Evolutionary conservation across 768 basidiomycete genomes (phyloP).

Genomic region (Hypholoma sublateritium): DNA sequence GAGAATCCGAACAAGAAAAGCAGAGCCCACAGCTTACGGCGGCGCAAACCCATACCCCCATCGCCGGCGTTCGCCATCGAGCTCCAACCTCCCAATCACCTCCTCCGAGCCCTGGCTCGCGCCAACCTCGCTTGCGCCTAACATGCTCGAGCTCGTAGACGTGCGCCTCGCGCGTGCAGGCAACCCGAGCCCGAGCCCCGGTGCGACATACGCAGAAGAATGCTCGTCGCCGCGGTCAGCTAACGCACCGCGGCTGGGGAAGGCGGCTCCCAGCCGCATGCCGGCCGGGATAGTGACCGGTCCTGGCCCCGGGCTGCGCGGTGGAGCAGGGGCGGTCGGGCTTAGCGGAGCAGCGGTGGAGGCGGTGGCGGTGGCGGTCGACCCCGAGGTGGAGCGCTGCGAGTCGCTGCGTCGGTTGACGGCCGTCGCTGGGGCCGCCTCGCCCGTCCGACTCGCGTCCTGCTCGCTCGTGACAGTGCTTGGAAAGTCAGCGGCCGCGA

Average conservation of each 20-base stretch:
- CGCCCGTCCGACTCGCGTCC: neutral
- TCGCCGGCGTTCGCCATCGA: slow-evolving; percentile 24
- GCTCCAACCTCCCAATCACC: slow-evolving; percentile 56
- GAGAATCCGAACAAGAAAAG: neutral
- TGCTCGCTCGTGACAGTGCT: neutral
- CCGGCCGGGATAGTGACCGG: neutral
- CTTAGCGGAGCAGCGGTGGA: neutral
- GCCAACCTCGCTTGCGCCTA: slow-evolving; percentile 22
- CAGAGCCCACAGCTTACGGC: neutral
- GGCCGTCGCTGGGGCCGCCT: neutral
- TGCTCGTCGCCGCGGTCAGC: neutral
- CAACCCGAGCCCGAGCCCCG: slow-evolving; percentile 18
- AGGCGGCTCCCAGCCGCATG: neutral
- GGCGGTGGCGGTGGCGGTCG: neutral
- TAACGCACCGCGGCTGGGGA: neutral
- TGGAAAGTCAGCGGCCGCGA: neutral
- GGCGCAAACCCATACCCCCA: slow-evolving; percentile 4
- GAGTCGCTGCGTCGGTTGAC: neutral
- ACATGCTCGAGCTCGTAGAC: slow-evolving; percentile 23
- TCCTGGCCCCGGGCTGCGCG: neutral
- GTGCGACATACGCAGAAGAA: slow-evolving; percentile 1
- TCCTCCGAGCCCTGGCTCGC: slow-evolving; percentile 38
- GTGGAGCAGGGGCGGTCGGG: neutral
- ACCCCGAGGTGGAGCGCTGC: neutral
- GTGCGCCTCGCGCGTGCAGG: slow-evolving; percentile 18